Base-by-base conservation (phyloP, 176 grass and related monocot genomes). In the Carex myosuroides region DNA sequence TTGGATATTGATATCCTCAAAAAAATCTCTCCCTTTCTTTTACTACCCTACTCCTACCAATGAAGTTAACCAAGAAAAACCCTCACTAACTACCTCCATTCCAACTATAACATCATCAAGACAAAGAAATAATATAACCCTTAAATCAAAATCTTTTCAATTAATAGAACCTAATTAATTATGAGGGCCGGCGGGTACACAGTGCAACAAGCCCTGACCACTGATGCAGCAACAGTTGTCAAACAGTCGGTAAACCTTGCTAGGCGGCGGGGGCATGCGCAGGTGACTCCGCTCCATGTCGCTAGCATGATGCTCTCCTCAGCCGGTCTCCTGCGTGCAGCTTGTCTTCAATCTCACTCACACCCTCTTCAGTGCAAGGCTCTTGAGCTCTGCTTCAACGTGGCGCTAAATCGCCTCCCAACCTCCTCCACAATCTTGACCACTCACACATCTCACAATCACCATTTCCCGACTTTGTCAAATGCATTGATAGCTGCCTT, bases 341-440 rank as follows among this genome's bases (percentile, higher is more conserved):
- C 95, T 58, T 98, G 95, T 77, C 88, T 95, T 81, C 95, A 81
- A 29, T 88, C 92, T 52, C 95, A 93, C 64, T 95, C 95, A 22
- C 95, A 98, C 82, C 95, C 95, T 62, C 91, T 98, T 54, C 95
- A 91, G 85, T 98, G 95, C 92, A 98, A 95, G 89, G 95, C 95
- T 20, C 89, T 98, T 33, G 95, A 95, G 62, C 92, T 98, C 32
- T 98, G 95, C 88, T 89, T 98, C 89, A 98, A 98, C 91, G 95
- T 98, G 37, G 95, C 95, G 35, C 91, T 98, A 44, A 98, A 95
- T 87, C 95, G 95, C 83, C 89, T 98, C 69, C 95, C 95, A 11
- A 83, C 95, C 26, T 82, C 90, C 17, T 83, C 91, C 20, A 56
- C 90, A 17, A 83, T 75, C 82, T 54, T 88, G 37, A 84, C 85